Conservation (phyloP, 225 moss, liverwort and hornwort species). For the Sphagnum tenellum region DNA sequence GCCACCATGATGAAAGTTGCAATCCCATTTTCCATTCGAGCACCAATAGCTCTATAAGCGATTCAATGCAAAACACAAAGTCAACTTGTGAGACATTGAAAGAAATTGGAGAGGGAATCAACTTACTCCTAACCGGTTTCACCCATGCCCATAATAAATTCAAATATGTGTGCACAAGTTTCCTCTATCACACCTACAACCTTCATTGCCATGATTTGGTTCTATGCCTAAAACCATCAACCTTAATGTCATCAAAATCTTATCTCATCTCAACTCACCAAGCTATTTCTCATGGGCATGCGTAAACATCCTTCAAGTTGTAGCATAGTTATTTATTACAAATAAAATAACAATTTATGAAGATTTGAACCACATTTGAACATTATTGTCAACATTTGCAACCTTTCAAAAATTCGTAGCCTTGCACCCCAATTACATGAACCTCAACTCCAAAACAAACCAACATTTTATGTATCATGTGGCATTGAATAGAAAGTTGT, state of each 20-base stretch:
- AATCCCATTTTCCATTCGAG: conserved; percentile 60
- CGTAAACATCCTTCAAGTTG: neutral
- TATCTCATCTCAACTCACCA: conserved; percentile 13
- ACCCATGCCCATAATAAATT: conserved; percentile 79
- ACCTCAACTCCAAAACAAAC: too few relatives aligned
- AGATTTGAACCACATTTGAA: conserved; percentile 24
- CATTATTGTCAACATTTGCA: conserved; percentile 49
- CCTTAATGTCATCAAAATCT: conserved; percentile 5
- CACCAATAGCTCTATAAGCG: too few relatives aligned
- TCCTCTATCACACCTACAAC: conserved; percentile 89
- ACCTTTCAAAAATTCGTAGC: conserved; percentile 82
- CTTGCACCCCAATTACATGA: conserved; percentile 43
- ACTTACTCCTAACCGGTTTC: conserved; percentile 83
- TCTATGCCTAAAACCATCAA: conserved; percentile 27
- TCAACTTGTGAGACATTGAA: too few relatives aligned
- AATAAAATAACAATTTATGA: neutral
- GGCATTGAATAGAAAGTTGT: too few relatives aligned
- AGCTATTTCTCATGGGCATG: conserved; percentile 10
- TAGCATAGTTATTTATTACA: too few relatives aligned
- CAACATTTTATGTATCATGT: too few relatives aligned
- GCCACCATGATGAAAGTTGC: conserved; percentile 76
- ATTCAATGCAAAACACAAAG: too few relatives aligned
- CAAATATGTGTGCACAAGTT: conserved; percentile 71
- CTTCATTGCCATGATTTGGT: conserved; percentile 73
- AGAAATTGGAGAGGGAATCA: too few relatives aligned